Evolutionary conservation across 1,284 basidiomycete species (phyloP).

Genomic region (Phlebopus sp.): DNA sequence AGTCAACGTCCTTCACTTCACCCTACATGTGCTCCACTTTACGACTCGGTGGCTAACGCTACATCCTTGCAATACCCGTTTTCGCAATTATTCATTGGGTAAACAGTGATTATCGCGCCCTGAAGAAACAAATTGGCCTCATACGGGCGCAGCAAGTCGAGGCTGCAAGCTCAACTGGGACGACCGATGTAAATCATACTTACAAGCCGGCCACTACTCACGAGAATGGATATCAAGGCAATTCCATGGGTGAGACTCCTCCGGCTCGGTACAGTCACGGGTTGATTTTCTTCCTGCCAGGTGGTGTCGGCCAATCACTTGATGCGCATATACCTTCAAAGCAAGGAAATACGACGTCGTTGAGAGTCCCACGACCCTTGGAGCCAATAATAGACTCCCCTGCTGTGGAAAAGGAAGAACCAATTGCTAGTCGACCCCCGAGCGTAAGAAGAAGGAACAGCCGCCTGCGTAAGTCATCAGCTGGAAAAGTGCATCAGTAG

Average conservation of each 20-base stretch:
- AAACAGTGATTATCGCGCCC: conserved; percentile 64
- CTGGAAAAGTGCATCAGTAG: neutral
- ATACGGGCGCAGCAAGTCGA: conserved; percentile 41
- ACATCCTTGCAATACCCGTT: too few species aligned
- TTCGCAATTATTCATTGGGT: neutral
- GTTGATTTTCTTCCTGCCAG: neutral
- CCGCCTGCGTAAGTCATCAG: conserved; percentile 13
- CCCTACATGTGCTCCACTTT: too few species aligned
- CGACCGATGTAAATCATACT: neutral
- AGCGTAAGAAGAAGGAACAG: conserved; percentile 3
- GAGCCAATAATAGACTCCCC: conserved; percentile 1
- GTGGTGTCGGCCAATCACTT: neutral
- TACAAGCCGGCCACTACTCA: neutral
- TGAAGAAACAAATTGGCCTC: conserved; percentile 65
- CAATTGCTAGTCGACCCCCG: neutral
- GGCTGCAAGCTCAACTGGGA: conserved; percentile 13
- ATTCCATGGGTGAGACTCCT: conserved; percentile 9
- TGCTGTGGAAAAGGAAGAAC: neutral
- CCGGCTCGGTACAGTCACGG: too few species aligned
- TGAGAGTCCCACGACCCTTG: neutral
- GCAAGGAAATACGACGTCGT: neutral
- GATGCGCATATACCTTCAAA: neutral
- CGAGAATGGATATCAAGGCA: conserved; percentile 3
- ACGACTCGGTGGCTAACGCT: too few species aligned
- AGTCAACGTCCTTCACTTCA: conserved; percentile 18